Evolutionary conservation across 75 land plant species (phyloP), one percentile per base, ranked within the genome.

Genomic region (Chamaecyparis obtusa): DNA sequence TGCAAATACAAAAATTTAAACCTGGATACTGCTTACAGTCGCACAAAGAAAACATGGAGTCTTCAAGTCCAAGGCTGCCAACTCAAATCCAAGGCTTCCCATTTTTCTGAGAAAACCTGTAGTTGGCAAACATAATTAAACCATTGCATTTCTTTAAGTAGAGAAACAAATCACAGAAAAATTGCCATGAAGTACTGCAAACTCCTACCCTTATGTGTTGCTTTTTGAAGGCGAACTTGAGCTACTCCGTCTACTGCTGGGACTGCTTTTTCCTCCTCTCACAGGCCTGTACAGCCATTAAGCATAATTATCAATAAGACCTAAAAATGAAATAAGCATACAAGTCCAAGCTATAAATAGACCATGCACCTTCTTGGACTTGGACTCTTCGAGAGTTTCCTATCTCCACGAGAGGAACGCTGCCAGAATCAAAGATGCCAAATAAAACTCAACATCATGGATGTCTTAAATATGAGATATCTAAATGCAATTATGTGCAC

Each of bases 201-300:
- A 35, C 41, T 36, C 78, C 78, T 35, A 75, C 19, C 41, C 78
- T 75, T 36, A 36, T 75, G 39, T 35, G 39, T 75, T 75, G 5
- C 78, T 75, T 75, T 75, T 75, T 14, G 78, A 75, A 75, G 78
- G 78, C 14, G 41, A 75, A n/a, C 13, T 33, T 75, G 78, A 75
- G 6, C 39, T 75, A 36, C 78, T 75, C 16, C 78, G 16, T 4
- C 39, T 75, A 75, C 78, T 36, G 5, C 78, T 75, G 15, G 41
- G 78, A 75, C 41, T 75, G 2, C 16, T 75, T 75, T 75, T 75
- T 36, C 44, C 80, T 77, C 80, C 80, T 77, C 37, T 77, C 41
- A 7, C 24, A 17, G 80, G 21, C 80, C 44, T 77, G 80, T 39
- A 19, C 19, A 77, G 5, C 44, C 43, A 77, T 37, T 37, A 37